These are phyloP conservation scores for Fusarium incarnatum DNA, from an alignment of 2,329 filamentous ascomycete genomes.

Conservation along the genomic window DNA sequence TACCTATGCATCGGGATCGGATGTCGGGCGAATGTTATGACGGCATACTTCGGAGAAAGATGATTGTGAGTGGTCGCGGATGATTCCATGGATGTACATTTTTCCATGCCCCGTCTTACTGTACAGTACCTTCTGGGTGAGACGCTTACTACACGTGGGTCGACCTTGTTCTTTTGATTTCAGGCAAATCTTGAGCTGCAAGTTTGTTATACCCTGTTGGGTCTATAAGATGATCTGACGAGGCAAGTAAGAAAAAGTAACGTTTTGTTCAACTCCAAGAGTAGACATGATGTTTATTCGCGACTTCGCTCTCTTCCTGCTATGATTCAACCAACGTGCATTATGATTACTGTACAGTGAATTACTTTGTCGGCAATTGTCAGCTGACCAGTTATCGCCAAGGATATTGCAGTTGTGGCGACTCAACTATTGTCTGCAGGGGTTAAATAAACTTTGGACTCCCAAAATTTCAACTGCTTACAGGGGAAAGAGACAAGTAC, in stretches of 20 bases:
- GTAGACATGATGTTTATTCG: neutral
- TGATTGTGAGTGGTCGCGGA: neutral
- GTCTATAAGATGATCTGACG: slow-evolving; percentile 10
- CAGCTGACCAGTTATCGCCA: slow-evolving; percentile 19
- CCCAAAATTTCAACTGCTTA: neutral
- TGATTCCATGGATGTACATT: neutral
- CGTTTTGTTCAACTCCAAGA: neutral
- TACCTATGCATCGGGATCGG: slow-evolving; percentile 1
- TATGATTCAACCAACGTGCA: neutral
- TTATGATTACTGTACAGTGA: neutral
- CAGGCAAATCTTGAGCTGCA: slow-evolving; percentile 7
- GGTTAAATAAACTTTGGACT: neutral
- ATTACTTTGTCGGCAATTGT: neutral
- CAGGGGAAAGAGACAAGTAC: neutral
- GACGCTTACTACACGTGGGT: slow-evolving; percentile 20
- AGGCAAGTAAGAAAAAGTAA: slow-evolving; percentile 5
- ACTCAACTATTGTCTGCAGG: neutral
- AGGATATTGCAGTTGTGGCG: slow-evolving; percentile 29
- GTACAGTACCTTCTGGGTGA: neutral
- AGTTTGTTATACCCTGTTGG: neutral
- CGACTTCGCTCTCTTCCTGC: neutral
- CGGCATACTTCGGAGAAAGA: neutral
- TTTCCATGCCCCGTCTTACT: neutral
- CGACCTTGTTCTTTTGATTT: neutral
- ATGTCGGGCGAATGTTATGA: slow-evolving; percentile 22